A percentile compares a stretch with the other conserved stretches of the same genome.
phyloP scores from a whole-genome alignment of 225 moss, liverwort and hornwort species.

The Physcomitrellopsis africana region DNA sequence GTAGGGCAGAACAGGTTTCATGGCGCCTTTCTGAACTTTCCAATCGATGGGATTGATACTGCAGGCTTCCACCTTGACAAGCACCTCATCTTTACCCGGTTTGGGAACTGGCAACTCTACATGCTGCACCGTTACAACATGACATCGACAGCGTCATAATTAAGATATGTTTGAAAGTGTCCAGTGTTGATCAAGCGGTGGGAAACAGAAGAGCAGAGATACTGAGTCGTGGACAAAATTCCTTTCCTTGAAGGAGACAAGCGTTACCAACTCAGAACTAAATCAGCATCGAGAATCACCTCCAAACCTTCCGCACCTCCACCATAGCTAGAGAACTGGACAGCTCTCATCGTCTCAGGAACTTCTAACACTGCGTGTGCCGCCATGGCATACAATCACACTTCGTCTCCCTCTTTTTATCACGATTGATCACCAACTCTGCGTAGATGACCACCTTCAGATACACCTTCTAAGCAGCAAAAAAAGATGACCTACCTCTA shows the following conservation, averaged over 20 bases:
- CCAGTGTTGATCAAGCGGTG: not conserved
- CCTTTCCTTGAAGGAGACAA: not conserved
- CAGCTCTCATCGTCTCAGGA: constrained; percentile 49
- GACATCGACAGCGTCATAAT: constrained; percentile 19
- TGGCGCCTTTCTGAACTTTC: constrained; percentile 51
- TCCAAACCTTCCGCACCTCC: constrained; percentile 51
- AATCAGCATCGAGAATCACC: constrained; percentile 31
- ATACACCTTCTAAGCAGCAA: not conserved
- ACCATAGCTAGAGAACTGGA: constrained; percentile 48
- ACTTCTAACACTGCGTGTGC: constrained; percentile 36
- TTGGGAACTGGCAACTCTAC: constrained; percentile 58
- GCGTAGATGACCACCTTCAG: not conserved
- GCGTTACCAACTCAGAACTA: not conserved
- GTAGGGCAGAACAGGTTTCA: constrained; percentile 63
- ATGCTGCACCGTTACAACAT: constrained; percentile 41
- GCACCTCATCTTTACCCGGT: constrained; percentile 52
- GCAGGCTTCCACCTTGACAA: constrained; percentile 63
- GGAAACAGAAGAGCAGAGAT: not conserved
- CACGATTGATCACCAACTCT: constrained; percentile 23
- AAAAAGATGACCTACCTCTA: not conserved
- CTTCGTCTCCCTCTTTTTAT: not conserved
- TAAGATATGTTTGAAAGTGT: not conserved
- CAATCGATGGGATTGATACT: constrained; percentile 59
- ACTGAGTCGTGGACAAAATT: not conserved
- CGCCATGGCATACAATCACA: constrained; percentile 27